These are phyloP conservation scores for Entonaema liquescens DNA, from an alignment of 495 filamentous ascomycete species.

Conservation along the genomic window DNA sequence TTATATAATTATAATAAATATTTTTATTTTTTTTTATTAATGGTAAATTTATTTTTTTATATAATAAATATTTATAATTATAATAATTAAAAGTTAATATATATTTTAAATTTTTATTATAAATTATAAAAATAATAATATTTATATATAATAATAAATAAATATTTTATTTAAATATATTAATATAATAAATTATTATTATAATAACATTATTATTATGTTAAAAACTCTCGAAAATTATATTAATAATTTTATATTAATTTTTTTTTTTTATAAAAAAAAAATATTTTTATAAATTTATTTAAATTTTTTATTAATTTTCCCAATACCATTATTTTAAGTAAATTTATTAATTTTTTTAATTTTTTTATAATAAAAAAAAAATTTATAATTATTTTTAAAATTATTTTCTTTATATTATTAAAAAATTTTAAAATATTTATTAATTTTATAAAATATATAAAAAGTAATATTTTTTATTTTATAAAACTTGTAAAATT, in stretches of 20 bases:
- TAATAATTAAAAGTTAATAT: too few relatives aligned
- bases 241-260: neutral
- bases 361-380: too few relatives aligned
- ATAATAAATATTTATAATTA: neutral
- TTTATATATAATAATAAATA: neutral
- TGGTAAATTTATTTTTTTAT: neutral
- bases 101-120: neutral
- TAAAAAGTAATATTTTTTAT: neutral
- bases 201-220: too few relatives aligned
- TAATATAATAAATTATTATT: neutral
- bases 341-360: too few relatives aligned
- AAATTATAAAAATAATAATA: constrained; percentile 1
- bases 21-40: neutral
- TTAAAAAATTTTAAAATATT: constrained; percentile 11
- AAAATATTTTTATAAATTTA: constrained; percentile 5
- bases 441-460: constrained; percentile 7
- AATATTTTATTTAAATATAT: neutral
- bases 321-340: neutral
- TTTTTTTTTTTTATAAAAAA: neutral
- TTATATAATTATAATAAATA: neutral
- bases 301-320: constrained; percentile 9
- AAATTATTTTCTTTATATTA: too few relatives aligned
- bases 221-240: too few relatives aligned
- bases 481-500: neutral
- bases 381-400: too few relatives aligned